Base-by-base conservation (phyloP, 2,329 filamentous ascomycete genomes). In the Diaporthe australafricana region DNA sequence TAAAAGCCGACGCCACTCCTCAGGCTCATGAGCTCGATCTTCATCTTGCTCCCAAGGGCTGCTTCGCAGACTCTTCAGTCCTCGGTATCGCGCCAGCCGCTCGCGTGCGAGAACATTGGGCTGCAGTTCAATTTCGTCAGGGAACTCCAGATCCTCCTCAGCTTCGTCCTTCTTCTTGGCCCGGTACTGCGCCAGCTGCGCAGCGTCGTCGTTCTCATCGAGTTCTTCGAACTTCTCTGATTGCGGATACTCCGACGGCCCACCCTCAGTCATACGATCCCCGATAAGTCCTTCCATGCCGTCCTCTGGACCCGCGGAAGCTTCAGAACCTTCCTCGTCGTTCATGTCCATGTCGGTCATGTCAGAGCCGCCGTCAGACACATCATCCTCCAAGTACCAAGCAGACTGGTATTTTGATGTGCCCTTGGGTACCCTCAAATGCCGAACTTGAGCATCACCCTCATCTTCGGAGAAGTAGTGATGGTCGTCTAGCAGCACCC, bases 381-480 rank as follows among this genome's bases (percentile, higher is more conserved):
- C 88, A 72, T 95, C 92, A 70, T 90, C 89, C 70, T 88, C 87
- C 45, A 99, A 84, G 79, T 93, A 98, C 96, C 96, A 99, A 12
- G 96, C 95, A 27, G 95, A 89, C 83, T 99, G 96, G 82, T 98
- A 98, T 70, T 92, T 90, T 48, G 96, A 98, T 2, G 96, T 99
- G 74, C 96, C 96, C 81, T 92, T 94, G 0, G 96, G 96, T 27
- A 99, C 83, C 74, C 90, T 96, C 8, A 94, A 93, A 40, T 84
- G 83, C 45, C 87, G 83, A 22, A 90, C 84, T 22, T 87, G 84
- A 68, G 90, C 86, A 52, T 88, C 86, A 7, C 87, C 85, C 68
- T 96, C 92, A 57, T 96, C 94, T 53, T 98, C 96, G 0, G 95
- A 95, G 79, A 98, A 99, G 82, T 99, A 99, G 80, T 98, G 96